These are phyloP conservation scores for Syncephalastrum monosporum DNA, from an alignment of 371 early-diverging fungal genomes.

Conservation along the genomic window DNA sequence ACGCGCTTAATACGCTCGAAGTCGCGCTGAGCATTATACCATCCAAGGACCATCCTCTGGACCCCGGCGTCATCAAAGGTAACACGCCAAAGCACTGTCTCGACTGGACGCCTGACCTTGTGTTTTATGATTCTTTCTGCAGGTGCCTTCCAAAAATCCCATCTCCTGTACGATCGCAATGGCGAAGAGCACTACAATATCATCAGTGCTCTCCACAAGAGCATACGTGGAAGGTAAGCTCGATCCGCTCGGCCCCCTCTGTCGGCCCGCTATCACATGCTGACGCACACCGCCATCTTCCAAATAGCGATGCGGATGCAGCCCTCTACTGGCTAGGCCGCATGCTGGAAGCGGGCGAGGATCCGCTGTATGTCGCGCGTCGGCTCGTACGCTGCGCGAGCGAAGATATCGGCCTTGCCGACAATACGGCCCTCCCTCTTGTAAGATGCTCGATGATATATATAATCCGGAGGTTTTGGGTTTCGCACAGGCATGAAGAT, in stretches of 20 bases:
- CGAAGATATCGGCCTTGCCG: conserved; percentile 89
- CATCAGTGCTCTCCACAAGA: conserved; percentile 88
- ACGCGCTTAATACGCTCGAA: conserved; percentile 70
- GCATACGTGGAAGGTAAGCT: conserved; percentile 69
- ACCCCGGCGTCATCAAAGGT: conserved; percentile 35
- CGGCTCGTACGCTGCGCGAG: conserved; percentile 78
- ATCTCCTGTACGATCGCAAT: conserved; percentile 76
- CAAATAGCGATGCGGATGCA: conserved; percentile 68
- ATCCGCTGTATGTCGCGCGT: conserved; percentile 82
- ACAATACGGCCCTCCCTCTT: conserved; percentile 71
- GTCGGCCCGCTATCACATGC: too few species aligned
- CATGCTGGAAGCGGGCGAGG: conserved; percentile 89
- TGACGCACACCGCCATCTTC: too few species aligned
- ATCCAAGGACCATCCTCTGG: conserved; percentile 19
- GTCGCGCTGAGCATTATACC: conserved; percentile 50
- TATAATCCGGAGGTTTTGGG: too few species aligned
- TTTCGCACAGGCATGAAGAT: too few species aligned
- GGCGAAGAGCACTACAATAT: conserved; percentile 89
- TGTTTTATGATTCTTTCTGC: background rate
- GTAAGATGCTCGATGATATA: conserved; percentile 30
- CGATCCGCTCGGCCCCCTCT: background rate
- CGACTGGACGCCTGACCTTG: background rate
- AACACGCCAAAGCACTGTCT: background rate
- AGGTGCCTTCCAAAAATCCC: conserved; percentile 76
- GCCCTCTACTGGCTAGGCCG: conserved; percentile 88